These are phyloP conservation scores for Paragyromitra xinjiangensis DNA, from an alignment of 495 filamentous ascomycete genomes.

Conservation along the genomic window DNA sequence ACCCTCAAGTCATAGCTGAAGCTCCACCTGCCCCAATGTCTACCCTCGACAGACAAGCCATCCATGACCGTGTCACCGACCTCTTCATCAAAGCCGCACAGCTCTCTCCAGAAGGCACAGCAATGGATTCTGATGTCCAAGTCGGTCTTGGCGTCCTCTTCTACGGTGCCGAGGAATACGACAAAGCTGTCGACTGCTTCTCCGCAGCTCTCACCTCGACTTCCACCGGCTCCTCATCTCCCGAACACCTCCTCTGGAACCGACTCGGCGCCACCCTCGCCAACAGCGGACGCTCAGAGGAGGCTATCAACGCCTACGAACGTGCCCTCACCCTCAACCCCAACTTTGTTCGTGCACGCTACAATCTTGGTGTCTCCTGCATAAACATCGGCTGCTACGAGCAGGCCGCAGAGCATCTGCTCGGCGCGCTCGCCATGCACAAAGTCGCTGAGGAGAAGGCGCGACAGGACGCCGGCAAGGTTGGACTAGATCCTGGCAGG, in stretches of 20 bases:
- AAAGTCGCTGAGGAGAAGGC: constrained; percentile 91
- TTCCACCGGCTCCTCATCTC: constrained; percentile 64
- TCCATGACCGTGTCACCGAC: constrained; percentile 88
- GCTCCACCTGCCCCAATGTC: constrained; percentile 83
- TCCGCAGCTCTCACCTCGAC: constrained; percentile 72
- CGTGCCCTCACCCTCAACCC: constrained; percentile 85
- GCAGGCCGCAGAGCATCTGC: constrained; percentile 92
- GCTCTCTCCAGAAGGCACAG: constrained; percentile 82
- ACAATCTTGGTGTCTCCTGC: constrained; percentile 94
- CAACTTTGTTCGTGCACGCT: constrained; percentile 95
- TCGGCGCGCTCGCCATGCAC: constrained; percentile 95
- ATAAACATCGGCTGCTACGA: constrained; percentile 97
- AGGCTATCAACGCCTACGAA: constrained; percentile 96
- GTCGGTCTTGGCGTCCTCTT: constrained; percentile 97
- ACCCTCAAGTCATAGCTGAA: constrained; percentile 78
- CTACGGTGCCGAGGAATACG: constrained; percentile 97
- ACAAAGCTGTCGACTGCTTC: constrained; percentile 99
- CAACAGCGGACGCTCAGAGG: constrained; percentile 89
- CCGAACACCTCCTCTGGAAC: constrained; percentile 97
- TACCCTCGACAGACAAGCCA: constrained; percentile 74
- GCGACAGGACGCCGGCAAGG: constrained; percentile 76
- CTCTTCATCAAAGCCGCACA: constrained; percentile 93
- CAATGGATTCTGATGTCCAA: constrained; percentile 98
- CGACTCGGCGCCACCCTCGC: constrained; percentile 94
- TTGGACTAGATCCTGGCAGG: constrained; percentile 59